Evolutionary conservation across 108 stramenopile genomes (phyloP).

Genomic region (Cyclotella sp.): DNA sequence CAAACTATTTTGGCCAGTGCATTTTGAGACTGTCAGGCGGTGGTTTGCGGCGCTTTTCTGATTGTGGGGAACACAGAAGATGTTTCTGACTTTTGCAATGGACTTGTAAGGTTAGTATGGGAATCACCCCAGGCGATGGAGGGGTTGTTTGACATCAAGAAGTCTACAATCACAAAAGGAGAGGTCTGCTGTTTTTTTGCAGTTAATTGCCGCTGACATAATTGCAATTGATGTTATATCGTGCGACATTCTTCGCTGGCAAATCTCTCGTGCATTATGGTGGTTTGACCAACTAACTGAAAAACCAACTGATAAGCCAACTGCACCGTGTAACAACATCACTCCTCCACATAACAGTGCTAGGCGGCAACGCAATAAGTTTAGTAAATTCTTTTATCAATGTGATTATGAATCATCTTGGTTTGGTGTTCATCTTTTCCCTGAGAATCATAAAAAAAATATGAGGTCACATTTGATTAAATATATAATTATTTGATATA

Average conservation of each 20-base stretch:
- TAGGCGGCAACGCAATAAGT: no score
- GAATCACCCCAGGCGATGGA: background rate
- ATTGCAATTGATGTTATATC: background rate
- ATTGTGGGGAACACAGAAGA: background rate
- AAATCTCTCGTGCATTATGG: background rate
- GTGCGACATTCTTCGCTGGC: background rate
- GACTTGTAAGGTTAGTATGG: background rate
- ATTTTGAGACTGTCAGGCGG: background rate
- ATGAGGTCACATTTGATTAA: no score
- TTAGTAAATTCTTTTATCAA: no score
- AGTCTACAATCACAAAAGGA: background rate
- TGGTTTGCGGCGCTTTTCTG: background rate
- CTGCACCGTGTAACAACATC: no score
- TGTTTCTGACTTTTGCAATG: background rate
- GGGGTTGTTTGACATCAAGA: background rate
- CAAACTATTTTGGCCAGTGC: background rate
- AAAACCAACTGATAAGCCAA: no score
- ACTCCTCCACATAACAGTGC: no score
- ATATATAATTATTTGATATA: no score
- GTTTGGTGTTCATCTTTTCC: no score
- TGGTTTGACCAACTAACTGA: no score
- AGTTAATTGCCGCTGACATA: background rate
- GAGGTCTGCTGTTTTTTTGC: conserved; percentile 1
- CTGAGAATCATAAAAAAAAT: no score
- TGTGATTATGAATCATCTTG: no score